Evolutionary conservation across 768 basidiomycete genomes (phyloP), one percentile per base, ranked within the genome.

Genomic region (Hygrocybe punicea): DNA sequence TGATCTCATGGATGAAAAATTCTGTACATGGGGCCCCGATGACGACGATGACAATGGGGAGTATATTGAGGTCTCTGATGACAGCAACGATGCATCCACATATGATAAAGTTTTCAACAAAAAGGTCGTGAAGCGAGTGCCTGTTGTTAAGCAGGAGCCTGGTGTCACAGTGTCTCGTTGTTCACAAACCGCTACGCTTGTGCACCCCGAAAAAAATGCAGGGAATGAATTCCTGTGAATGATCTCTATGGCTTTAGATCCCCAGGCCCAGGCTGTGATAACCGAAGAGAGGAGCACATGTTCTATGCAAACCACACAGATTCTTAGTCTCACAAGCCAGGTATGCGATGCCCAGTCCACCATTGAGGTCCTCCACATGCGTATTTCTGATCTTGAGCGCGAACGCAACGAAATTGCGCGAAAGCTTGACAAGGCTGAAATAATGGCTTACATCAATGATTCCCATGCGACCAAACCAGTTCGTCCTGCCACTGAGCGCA

Each of bases 1-100:
- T 2, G 25, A 56, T 10, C 57, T 69, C 25, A 46, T 60, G 9
- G 58, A 67, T 47, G 51, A 53, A 6, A 59, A 66, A 6, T 8
- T 51, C 21, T 25, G n/a, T n/a, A n/a, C n/a, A n/a, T n/a, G n/a
- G n/a, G n/a, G n/a, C n/a, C n/a, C 11, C 50, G 17, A 36, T 19
- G 17, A 37, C 8, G 21, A 7, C 14, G 7, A 13, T 14, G 60
- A 59, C 50, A 44, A 37, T 23, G 29, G 16, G 34, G 45, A 29
- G n/a, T n/a, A n/a, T n/a, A n/a, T n/a, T n/a, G n/a, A n/a, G n/a
- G n/a, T n/a, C n/a, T n/a, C n/a, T 14, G 36, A 34, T 19, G 61
- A 57, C 19, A 49, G 51, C 29, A 19, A 49, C 9, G 44, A 45
- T 9, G 44, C 36, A 37, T 9, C 36, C 14, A 19, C 21, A 7